Evolutionary conservation across 495 filamentous ascomycete species (phyloP).

Genomic region (Aspergillus affinis): DNA sequence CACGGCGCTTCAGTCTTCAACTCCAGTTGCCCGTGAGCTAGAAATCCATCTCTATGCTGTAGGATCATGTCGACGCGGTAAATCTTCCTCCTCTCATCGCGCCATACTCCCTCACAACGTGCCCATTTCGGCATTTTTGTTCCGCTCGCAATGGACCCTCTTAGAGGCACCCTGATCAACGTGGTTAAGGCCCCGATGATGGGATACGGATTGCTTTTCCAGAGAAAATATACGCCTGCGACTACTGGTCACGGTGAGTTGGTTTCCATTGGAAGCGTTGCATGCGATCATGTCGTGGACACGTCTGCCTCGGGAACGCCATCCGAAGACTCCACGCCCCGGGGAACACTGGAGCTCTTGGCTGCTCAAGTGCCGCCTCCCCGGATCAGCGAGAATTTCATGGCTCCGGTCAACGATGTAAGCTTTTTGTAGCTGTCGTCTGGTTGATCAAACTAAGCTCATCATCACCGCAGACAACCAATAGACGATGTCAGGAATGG

Average conservation of each 20-base stretch:
- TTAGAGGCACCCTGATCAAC: constrained; percentile 30
- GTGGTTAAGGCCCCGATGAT: constrained; percentile 33
- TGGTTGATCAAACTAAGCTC: not conserved
- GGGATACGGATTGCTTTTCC: constrained; percentile 34
- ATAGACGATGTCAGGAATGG: constrained; percentile 40
- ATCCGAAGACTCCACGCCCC: constrained; percentile 22
- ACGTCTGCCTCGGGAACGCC: constrained; percentile 1
- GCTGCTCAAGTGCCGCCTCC: constrained; percentile 31
- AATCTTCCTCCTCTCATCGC: constrained; percentile 26
- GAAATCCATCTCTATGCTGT: no score
- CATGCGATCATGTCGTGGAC: constrained; percentile 26
- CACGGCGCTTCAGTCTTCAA: no score
- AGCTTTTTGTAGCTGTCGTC: constrained; percentile 4
- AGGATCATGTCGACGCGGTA: not conserved
- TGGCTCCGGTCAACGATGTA: constrained; percentile 38
- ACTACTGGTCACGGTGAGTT: constrained; percentile 14
- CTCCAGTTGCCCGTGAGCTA: no score
- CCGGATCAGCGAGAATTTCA: constrained; percentile 33
- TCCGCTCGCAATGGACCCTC: constrained; percentile 18
- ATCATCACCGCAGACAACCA: constrained; percentile 21
- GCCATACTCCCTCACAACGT: constrained; percentile 24
- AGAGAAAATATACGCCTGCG: constrained; percentile 22
- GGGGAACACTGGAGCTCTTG: constrained; percentile 28
- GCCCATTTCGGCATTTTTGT: constrained; percentile 39
- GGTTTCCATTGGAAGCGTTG: constrained; percentile 25